Evolutionary conservation across 2,329 filamentous ascomycete species (phyloP), one percentile per base, ranked within the genome.

Genomic region (Beauveria rudraprayagi): DNA sequence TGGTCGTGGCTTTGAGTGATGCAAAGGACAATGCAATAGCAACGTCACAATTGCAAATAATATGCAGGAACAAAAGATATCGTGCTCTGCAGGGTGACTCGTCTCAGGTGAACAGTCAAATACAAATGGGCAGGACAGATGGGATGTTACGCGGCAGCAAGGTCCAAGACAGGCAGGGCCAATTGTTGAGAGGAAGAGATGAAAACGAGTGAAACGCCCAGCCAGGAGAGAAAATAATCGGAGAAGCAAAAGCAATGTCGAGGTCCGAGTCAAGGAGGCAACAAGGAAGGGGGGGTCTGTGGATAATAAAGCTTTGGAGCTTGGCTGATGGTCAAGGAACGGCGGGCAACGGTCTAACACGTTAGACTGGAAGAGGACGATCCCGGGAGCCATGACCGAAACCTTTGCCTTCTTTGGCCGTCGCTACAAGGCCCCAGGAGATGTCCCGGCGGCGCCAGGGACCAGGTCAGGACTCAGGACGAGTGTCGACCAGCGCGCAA

Each of bases 291-390:
- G 57, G 57, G 50, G 28, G 30, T 11, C 19, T 43, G 40, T 53
- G 57, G 57, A 60, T 60, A 60, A 40, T 60, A 60, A 60, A 60
- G 41, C 41, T 34, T 40, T 26, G 19, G 37, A 22, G 57, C 40
- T 26, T 60, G 48, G 48, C 57, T 60, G 41, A 53, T 47, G 56
- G 47, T 56, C 41, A 41, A 11, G 47, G 40, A 37, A 51, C 30
- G 16, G 37, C 41, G 26, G 46, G 47, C 40, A 60, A 54, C 48
- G 26, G 50, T 22, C 9, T 34, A 37, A 37, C 34, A 37, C 34
- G 5, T 37, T 37, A 37, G 34, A 8, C 17, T 43, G 26, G 26
- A n/a, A 54, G 28, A 26, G 40, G 40, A 46, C 40, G 57, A 60
- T 60, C 57, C 50, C 14, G 26, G 28, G 41, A 53, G 50, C 57